Conservation (phyloP, 139 green algal species). For the Chlorella ohadii region DNA sequence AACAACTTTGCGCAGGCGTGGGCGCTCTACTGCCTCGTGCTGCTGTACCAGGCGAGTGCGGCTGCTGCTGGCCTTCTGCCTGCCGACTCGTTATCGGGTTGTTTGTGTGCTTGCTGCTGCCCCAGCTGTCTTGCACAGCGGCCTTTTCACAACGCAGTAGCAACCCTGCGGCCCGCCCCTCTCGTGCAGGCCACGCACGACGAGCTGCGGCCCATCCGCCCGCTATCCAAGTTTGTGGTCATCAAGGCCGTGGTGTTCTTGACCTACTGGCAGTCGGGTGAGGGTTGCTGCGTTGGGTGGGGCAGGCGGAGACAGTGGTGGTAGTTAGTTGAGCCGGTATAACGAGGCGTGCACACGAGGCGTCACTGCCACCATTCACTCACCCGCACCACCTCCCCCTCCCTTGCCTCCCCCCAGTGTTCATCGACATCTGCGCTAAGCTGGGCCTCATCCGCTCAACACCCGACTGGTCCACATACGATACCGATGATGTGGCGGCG, state of each 20-base stretch:
- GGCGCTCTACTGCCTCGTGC: constrained; percentile 96
- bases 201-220: constrained; percentile 91
- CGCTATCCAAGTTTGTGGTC: constrained; percentile 93
- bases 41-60: constrained; percentile 87
- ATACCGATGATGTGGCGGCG: constrained; percentile 73
- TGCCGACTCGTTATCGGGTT: too few relatives aligned
- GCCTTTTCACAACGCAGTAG: neutral
- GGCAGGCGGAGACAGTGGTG: too few relatives aligned
- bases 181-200: constrained; percentile 64
- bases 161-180: neutral
- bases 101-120: constrained; percentile 26
- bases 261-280: constrained; percentile 91
- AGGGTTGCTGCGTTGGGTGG: neutral
- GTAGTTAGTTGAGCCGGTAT: too few relatives aligned
- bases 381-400: neutral
- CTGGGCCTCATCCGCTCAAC: constrained; percentile 50
- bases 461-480: constrained; percentile 69
- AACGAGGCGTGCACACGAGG: too few relatives aligned
- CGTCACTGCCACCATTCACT: neutral
- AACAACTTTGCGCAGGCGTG: constrained; percentile 90
- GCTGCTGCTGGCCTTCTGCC: neutral
- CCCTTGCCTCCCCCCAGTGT: constrained; percentile 1
- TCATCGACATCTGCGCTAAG: constrained; percentile 52
- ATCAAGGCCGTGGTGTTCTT: constrained; percentile 98
- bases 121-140: too few relatives aligned